Base-by-base conservation (phyloP, 2,329 filamentous ascomycete species). In the Pyricularia pennisetigena region DNA sequence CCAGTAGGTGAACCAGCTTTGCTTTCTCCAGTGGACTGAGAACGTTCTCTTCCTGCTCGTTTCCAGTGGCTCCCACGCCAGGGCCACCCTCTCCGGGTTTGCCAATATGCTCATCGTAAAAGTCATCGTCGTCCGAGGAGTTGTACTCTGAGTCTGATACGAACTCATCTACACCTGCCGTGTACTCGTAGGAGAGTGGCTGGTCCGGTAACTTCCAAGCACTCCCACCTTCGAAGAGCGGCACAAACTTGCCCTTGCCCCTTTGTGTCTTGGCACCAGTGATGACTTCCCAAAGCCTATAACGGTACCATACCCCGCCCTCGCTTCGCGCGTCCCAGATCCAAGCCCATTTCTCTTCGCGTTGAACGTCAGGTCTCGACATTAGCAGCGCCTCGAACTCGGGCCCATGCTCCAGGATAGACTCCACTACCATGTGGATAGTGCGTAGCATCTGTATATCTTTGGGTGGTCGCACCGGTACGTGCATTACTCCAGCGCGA, bases 311-410 rank as follows among this genome's bases (percentile, higher is more conserved):
- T 20, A 96, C 86, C 20, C 90, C 94, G 29, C 88, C 93, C 70
- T 85, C 82, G 74, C 89, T 94, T 71, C 89, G 86, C 24, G 93
- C 86, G 76, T 98, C 90, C 89, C 92, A 99, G 5, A 99, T 82
- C 91, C 94, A 99, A 0, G 93, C 91, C 88, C 94, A 98, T 72
- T 90, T 93, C 76, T 97, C 92, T 69, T 97, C 92, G 59, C 84
- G 85, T 75, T 97, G 92, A 0, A 98, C 90, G 68, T 93, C 88
- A 0, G 91, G 87, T 23, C 92, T 85, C 66, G 89, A 90, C 95
- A 98, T 98, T 7, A 99, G 84, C 2, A 97, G 82, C 5, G 94
- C 93, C 78, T 99, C 95, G 70, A 97, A 96, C 74, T 95, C 92
- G 0, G 92, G 88, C 0, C 94, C 93, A 72, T 95, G 88, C 26